These are phyloP conservation scores for Entelexis paramagnoliae DNA, from an alignment of 1,139 yeast genomes.

Conservation along the genomic window DNA sequence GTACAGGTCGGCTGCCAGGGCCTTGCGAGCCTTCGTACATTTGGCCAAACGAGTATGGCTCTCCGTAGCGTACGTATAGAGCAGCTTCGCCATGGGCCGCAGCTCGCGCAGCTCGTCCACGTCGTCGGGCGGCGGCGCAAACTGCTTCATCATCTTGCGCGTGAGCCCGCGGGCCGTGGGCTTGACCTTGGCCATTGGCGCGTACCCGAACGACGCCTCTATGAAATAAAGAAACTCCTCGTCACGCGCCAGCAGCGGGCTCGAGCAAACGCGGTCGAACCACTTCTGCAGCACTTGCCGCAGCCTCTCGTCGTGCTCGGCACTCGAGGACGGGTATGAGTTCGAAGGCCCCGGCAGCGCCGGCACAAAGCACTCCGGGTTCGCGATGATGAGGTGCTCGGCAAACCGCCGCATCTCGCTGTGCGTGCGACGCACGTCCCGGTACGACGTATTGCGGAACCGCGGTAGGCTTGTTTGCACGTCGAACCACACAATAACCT, in stretches of 20 bases:
- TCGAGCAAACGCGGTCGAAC: slow-evolving; percentile 64
- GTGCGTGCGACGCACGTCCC: slow-evolving; percentile 70
- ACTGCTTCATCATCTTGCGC: slow-evolving; percentile 81
- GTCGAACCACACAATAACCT: slow-evolving; percentile 42
- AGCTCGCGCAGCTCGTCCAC: slow-evolving; percentile 69
- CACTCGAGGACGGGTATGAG: slow-evolving; percentile 71
- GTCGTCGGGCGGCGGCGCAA: slow-evolving; percentile 86
- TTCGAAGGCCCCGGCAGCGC: slow-evolving; percentile 67
- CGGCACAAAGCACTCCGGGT: slow-evolving; percentile 90
- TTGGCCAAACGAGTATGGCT: slow-evolving; percentile 47
- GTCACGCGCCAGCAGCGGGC: slow-evolving; percentile 72
- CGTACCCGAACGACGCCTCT: slow-evolving; percentile 68
- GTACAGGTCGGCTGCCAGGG: slow-evolving; percentile 27
- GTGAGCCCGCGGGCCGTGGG: slow-evolving; percentile 72
- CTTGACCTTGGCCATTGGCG: slow-evolving; percentile 37
- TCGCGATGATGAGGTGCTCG: slow-evolving; percentile 65
- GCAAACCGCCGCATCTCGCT: slow-evolving; percentile 68
- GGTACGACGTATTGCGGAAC: slow-evolving; percentile 51
- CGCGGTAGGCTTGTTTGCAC: slow-evolving; percentile 57
- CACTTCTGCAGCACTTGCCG: slow-evolving; percentile 63
- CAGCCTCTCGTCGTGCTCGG: slow-evolving; percentile 61
- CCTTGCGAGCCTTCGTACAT: slow-evolving; percentile 46
- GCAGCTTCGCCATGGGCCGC: slow-evolving; percentile 72
- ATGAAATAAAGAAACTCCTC: slow-evolving; percentile 82
- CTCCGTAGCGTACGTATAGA: slow-evolving; percentile 54